Evolutionary conservation across 2,329 filamentous ascomycete species (phyloP).

Genomic region (Scolecobasidium constrictum): DNA sequence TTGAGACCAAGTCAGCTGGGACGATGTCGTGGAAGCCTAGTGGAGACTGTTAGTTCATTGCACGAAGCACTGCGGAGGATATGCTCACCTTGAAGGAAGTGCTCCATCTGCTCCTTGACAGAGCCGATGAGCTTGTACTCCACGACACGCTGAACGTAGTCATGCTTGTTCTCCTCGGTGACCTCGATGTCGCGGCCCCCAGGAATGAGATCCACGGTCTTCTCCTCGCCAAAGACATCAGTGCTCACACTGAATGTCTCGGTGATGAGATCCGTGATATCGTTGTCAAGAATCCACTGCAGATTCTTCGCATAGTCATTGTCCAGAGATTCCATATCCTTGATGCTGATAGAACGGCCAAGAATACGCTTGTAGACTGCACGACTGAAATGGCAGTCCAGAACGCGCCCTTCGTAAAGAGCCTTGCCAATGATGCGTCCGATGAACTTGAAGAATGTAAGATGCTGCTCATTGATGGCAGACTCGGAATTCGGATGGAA

Average conservation of each 20-base stretch:
- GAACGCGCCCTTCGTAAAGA: slow-evolving; percentile 85
- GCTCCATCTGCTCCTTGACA: slow-evolving; percentile 86
- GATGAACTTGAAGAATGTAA: slow-evolving; percentile 99
- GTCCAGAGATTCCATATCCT: slow-evolving; percentile 98
- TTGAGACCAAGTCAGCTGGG: slow-evolving; percentile 82
- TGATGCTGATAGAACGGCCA: slow-evolving; percentile 88
- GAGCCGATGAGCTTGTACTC: slow-evolving; percentile 88
- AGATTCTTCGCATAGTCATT: slow-evolving; percentile 98
- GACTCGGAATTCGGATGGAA: slow-evolving; percentile 97
- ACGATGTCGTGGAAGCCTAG: slow-evolving; percentile 96
- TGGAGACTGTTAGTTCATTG: slow-evolving; percentile 9
- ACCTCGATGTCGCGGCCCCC: slow-evolving; percentile 87
- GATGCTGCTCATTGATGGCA: slow-evolving; percentile 86
- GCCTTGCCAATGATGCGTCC: slow-evolving; percentile 97
- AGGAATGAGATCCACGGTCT: slow-evolving; percentile 68
- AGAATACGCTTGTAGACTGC: slow-evolving; percentile 98
- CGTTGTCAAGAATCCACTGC: slow-evolving; percentile 96
- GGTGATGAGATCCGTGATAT: slow-evolving; percentile 94
- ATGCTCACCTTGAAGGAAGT: slow-evolving; percentile 69
- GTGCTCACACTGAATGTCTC: slow-evolving; percentile 93
- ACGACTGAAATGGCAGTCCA: slow-evolving; percentile 97
- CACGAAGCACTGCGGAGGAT: background rate
- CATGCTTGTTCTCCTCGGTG: slow-evolving; percentile 96
- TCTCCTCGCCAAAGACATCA: slow-evolving; percentile 84
- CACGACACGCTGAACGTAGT: slow-evolving; percentile 89